Percentiles rank a stretch among this genome's conserved stretches.
phyloP scores from a whole-genome alignment of 2,329 filamentous ascomycete genomes.

The Teratosphaeria viscida region DNA sequence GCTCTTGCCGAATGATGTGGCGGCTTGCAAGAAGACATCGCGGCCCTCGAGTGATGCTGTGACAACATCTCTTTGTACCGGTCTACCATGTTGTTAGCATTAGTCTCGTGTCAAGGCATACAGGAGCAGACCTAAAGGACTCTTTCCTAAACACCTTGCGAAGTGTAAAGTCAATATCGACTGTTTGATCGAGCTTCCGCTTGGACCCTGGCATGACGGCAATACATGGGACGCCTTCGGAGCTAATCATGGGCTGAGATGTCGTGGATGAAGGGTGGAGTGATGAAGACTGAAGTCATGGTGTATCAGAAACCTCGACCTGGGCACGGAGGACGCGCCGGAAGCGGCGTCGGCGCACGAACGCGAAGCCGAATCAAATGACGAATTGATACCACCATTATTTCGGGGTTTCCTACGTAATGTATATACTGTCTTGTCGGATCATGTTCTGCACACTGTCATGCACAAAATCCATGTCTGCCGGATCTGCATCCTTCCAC shows the following conservation, averaged over 20 bases:
- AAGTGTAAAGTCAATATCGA: conserved; percentile 29
- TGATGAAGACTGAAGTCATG: not conserved
- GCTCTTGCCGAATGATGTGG: conserved; percentile 85
- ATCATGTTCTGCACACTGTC: not conserved
- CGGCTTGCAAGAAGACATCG: conserved; percentile 90
- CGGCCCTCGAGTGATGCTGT: conserved; percentile 66
- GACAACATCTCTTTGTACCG: conserved; percentile 80
- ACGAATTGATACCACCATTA: too few relatives aligned
- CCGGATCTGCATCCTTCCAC: conserved; percentile 23
- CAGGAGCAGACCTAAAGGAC: conserved; percentile 20
- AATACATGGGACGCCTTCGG: not conserved
- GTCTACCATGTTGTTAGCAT: conserved; percentile 39
- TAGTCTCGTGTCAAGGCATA: not conserved
- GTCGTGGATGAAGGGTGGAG: not conserved
- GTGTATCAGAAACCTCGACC: not conserved
- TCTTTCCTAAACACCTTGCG: conserved; percentile 26
- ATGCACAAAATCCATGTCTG: not conserved
- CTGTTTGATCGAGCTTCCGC: conserved; percentile 16
- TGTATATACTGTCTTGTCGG: not conserved
- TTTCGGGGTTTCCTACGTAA: not conserved
- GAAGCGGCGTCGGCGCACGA: not conserved
- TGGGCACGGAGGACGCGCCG: not conserved
- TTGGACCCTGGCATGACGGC: conserved; percentile 16
- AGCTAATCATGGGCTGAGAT: not conserved
- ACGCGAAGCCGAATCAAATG: not conserved